Conservation (phyloP, 352 stramenopile genomes). For the Pythium aphanidermatum region DNA sequence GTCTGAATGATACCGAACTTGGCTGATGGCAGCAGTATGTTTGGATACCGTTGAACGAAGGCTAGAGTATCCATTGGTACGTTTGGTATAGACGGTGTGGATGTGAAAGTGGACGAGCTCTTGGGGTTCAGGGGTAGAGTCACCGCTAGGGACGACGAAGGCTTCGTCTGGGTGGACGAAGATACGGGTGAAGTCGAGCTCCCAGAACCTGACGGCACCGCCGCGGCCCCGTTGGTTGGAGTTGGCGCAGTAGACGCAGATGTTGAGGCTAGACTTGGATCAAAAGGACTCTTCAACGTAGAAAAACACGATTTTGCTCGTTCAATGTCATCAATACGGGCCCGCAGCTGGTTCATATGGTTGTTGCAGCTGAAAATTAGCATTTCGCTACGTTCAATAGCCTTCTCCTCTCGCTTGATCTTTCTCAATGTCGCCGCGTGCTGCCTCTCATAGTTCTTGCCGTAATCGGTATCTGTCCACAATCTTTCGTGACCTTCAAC, state of each 20-base stretch:
- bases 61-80: conserved; percentile 28
- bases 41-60: conserved; percentile 53
- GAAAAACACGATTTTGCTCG: conserved; percentile 48
- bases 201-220: too few relatives aligned
- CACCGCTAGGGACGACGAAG: conserved; percentile 13
- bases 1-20: conserved; percentile 17
- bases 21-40: conserved; percentile 42
- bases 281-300: conserved; percentile 23
- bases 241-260: background rate
- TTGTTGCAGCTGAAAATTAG: conserved; percentile 71
- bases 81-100: conserved; percentile 14
- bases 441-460: conserved; percentile 81
- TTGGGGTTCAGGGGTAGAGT: conserved; percentile 9
- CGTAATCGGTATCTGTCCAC: conserved; percentile 77
- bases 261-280: background rate
- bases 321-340: conserved; percentile 71
- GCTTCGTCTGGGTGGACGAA: too few relatives aligned
- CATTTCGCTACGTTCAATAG: conserved; percentile 75
- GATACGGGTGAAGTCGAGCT: too few relatives aligned
- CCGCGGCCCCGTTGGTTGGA: background rate
- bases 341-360: conserved; percentile 70
- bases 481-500: conserved; percentile 63
- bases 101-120: background rate
- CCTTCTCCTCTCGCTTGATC: conserved; percentile 82
- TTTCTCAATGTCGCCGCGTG: conserved; percentile 64